These are phyloP conservation scores for Barbarea vulgaris DNA, from an alignment of 345 rosid species.

Conservation along the genomic window DNA sequence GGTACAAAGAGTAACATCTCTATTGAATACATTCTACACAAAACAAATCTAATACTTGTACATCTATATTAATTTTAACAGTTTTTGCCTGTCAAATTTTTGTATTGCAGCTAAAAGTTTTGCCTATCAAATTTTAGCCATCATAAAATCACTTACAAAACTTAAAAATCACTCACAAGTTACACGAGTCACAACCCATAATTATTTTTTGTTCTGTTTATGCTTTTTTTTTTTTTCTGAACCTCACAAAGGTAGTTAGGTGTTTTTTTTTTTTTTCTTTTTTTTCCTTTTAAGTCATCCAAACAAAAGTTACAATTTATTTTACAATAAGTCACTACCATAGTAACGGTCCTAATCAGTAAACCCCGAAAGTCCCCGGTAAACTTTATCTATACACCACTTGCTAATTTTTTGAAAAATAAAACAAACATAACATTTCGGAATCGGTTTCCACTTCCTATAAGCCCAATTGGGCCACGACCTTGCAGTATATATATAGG, in stretches of 20 bases:
- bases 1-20: neutral
- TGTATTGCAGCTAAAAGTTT: neutral
- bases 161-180: neutral
- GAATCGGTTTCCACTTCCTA: slow-evolving; percentile 39
- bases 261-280: neutral
- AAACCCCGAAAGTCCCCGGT: neutral
- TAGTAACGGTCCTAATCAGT: neutral
- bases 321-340: neutral
- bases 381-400: slow-evolving; percentile 30
- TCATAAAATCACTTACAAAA: neutral
- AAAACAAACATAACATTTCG: slow-evolving; percentile 5
- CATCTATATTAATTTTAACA: no score
- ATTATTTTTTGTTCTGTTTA: neutral
- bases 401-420: slow-evolving; percentile 12
- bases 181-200: no score
- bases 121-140: neutral
- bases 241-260: neutral
- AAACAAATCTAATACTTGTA: neutral
- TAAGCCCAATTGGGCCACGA: slow-evolving; percentile 33
- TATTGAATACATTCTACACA: neutral
- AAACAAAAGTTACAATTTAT: neutral
- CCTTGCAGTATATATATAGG: slow-evolving; percentile 40
- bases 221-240: neutral
- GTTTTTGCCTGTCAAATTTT: neutral
- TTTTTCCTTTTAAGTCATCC: neutral